phyloP scores from a whole-genome alignment of 2,329 filamentous ascomycete genomes.

The Simplicillium sp. region DNA sequence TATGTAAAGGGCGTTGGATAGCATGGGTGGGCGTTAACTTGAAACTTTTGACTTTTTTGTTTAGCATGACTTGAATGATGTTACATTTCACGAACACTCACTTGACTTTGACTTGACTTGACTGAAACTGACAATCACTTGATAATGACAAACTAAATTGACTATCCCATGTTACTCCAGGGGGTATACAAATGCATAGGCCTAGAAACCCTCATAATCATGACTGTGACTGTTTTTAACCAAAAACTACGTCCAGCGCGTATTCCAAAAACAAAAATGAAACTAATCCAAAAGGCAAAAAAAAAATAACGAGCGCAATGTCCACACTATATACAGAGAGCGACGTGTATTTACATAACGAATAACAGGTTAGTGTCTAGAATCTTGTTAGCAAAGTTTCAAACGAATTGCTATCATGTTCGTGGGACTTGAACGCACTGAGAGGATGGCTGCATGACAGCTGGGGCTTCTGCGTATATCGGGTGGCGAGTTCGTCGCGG shows the following conservation, averaged over 20 bases:
- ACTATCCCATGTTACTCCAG: too few relatives aligned
- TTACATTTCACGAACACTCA: too few relatives aligned
- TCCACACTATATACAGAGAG: conserved; percentile 6
- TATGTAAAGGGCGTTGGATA: background rate
- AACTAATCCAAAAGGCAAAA: conserved; percentile 1
- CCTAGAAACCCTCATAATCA: too few relatives aligned
- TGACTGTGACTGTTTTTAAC: background rate
- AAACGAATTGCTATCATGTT: conserved; percentile 11
- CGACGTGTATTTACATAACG: conserved; percentile 39
- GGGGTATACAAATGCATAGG: too few relatives aligned
- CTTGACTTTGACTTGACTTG: too few relatives aligned
- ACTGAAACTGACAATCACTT: too few relatives aligned
- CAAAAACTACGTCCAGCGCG: background rate
- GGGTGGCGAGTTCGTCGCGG: conserved; percentile 77
- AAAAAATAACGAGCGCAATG: conserved; percentile 4
- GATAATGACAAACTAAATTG: too few relatives aligned
- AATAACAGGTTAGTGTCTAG: conserved; percentile 54
- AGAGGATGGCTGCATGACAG: conserved; percentile 94
- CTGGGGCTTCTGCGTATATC: conserved; percentile 93
- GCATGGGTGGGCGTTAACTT: too few relatives aligned
- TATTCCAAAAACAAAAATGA: background rate
- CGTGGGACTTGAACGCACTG: conserved; percentile 58
- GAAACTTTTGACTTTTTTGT: too few relatives aligned
- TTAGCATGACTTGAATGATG: too few relatives aligned
- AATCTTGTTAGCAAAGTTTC: too few relatives aligned